Base-by-base conservation (phyloP, 805 yeast genomes). In the Candida namnaoensis region DNA sequence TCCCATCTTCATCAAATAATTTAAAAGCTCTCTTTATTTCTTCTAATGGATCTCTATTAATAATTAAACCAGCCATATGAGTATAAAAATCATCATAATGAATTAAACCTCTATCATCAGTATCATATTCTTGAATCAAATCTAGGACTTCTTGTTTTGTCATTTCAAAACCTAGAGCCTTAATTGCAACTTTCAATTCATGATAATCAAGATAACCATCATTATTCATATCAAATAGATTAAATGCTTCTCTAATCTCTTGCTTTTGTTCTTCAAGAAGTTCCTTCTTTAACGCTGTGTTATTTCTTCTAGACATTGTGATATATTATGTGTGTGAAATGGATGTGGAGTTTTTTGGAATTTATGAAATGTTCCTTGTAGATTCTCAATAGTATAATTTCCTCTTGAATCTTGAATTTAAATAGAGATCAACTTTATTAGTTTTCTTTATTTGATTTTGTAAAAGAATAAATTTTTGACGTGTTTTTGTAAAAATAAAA, bases 131-230 rank as follows among this genome's bases (percentile, higher is more conserved):
- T 41, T 80, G 82, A 38, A 93, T 81, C 23, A 88, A 73, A 38
- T 79, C 80, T 47, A 83, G 69, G 4, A 91, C 84, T 43, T 84
- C 88, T 47, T 80, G 73, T 52, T 88, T 80, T 27, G 83, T 65
- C 52, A 85, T 72, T 39, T 87, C 95, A 56, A 93, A 91, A 26
- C 96, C 98, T 35, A 93, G 69, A 0, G 99, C 99, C 41, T 95
- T 68, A 67, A 93, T 78, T 0, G 99, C 97, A 15, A 88, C 96
- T 36, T 88, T 90, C 48, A 88, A 68, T 53, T 91, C 98, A 55
- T 93, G 98, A 60, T 85, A 91, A 54, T 93, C 97, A 40, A 93
- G 70, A 49, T 71, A 74, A 4, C 96, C 95, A 59, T 93, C 98
- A 45, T 78, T 79, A 62, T 93, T 88, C 84, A 87, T 81, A 56